Conservation (phyloP, 768 basidiomycete species). For the Baorangia bicolor region DNA sequence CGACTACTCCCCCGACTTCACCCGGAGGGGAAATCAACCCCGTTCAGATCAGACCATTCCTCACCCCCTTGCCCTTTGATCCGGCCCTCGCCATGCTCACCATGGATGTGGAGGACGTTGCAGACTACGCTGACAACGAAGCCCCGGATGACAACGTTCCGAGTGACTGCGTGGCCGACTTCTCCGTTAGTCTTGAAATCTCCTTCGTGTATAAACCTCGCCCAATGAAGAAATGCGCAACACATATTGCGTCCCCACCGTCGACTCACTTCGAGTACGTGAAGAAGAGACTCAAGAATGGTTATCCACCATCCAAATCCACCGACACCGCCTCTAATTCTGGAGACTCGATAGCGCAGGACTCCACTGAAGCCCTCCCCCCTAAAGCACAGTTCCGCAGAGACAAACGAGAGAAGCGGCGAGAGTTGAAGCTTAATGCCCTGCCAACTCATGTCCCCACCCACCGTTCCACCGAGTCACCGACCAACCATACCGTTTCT, state of each 20-base stretch:
- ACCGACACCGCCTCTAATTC: background rate
- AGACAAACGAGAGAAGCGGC: slow-evolving; percentile 48
- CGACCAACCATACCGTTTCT: background rate
- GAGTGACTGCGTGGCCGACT: slow-evolving; percentile 11
- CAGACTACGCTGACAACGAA: slow-evolving; percentile 31
- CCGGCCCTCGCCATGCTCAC: slow-evolving; percentile 39
- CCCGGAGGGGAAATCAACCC: background rate
- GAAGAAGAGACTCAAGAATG: slow-evolving; percentile 31
- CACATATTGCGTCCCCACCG: slow-evolving; percentile 33
- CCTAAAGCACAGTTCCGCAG: slow-evolving; percentile 40
- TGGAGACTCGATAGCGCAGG: background rate
- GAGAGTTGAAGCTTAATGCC: slow-evolving; percentile 43
- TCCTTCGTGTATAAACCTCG: slow-evolving; percentile 72
- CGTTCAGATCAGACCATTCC: background rate
- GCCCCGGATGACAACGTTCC: slow-evolving; percentile 3
- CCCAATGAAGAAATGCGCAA: slow-evolving; percentile 48
- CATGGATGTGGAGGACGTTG: slow-evolving; percentile 45
- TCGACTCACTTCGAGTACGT: slow-evolving; percentile 3
- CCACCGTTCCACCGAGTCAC: background rate
- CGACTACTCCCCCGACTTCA: slow-evolving; percentile 8
- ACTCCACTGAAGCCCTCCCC: background rate
- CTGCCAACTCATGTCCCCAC: slow-evolving; percentile 21
- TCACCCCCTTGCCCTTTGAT: slow-evolving; percentile 27
- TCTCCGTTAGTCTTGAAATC: slow-evolving; percentile 63
- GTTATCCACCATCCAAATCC: slow-evolving; percentile 9